Evolutionary conservation across 108 stramenopile species (phyloP).

Genomic region (Stephanodiscus triporus): DNA sequence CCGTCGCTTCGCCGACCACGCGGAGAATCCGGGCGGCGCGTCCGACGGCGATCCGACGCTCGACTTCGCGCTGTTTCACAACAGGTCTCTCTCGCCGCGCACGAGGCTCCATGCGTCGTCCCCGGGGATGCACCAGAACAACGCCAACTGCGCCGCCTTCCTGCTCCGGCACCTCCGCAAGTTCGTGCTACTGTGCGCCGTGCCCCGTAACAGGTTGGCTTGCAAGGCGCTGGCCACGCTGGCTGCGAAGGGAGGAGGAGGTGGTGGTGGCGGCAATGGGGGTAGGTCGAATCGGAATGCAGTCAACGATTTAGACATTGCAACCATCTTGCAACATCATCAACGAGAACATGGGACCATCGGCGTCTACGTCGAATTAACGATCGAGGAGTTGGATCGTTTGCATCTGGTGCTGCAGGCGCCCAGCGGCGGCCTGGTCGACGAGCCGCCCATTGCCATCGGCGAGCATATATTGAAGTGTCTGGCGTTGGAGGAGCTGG

Average conservation of each 20-base stretch:
- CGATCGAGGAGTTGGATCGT: conserved; percentile 82
- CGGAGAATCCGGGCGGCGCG: conserved; percentile 25
- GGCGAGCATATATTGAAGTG: conserved; percentile 73
- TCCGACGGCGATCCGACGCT: conserved; percentile 29
- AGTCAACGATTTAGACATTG: conserved; percentile 19
- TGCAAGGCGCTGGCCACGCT: conserved; percentile 72
- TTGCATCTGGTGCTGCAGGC: conserved; percentile 77
- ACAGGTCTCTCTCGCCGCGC: conserved; percentile 38
- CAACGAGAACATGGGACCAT: conserved; percentile 80
- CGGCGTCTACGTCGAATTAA: conserved; percentile 69
- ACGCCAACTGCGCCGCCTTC: conserved; percentile 77
- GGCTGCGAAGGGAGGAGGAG: conserved; percentile 41
- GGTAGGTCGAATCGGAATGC: conserved; percentile 1
- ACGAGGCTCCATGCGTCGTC: conserved; percentile 62
- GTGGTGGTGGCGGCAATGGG: conserved; percentile 7
- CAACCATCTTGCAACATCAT: conserved; percentile 58
- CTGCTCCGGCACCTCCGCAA: conserved; percentile 80
- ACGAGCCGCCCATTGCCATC: conserved; percentile 81
- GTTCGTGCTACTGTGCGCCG: conserved; percentile 69
- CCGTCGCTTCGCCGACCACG: conserved; percentile 63
- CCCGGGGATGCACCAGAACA: conserved; percentile 70
- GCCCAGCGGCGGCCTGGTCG: conserved; percentile 78
- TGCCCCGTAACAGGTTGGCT: conserved; percentile 75
- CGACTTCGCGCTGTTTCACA: conserved; percentile 64
- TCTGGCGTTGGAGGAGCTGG: conserved; percentile 54